phyloP scores from a whole-genome alignment of 805 yeast genomes.

The Candida wancherniae region DNA sequence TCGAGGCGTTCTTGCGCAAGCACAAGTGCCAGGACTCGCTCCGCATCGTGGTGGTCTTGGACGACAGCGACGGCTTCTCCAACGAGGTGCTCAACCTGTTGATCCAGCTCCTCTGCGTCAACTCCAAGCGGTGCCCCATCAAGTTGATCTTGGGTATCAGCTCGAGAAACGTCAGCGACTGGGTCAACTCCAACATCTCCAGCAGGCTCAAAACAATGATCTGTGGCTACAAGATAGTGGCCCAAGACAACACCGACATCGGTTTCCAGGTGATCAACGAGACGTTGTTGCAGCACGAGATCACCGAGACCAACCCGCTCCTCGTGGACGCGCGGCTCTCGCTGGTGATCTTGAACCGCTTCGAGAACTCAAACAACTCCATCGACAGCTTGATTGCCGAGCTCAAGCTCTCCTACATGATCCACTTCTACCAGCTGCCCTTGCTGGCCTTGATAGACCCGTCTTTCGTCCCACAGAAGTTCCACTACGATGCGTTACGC shows the following conservation, averaged over 20 bases:
- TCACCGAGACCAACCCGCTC: constrained; percentile 17
- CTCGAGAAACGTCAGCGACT: constrained; percentile 29
- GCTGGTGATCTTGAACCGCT: constrained; percentile 29
- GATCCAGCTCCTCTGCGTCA: constrained; percentile 26
- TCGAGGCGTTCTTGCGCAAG: constrained; percentile 10
- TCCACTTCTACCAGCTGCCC: constrained; percentile 37
- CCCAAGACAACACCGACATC: constrained; percentile 28
- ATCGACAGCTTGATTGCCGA: constrained; percentile 36
- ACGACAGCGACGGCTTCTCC: constrained; percentile 34
- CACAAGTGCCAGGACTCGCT: constrained; percentile 8
- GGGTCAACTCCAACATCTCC: constrained; percentile 33
- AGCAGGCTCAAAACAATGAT: constrained; percentile 26
- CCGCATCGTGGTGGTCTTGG: constrained; percentile 27
- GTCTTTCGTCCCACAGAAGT: constrained; percentile 5
- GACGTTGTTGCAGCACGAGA: constrained; percentile 26
- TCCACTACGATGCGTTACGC: constrained; percentile 24
- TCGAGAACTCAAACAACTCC: constrained; percentile 36
- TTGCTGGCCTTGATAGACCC: constrained; percentile 22
- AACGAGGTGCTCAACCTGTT: constrained; percentile 34
- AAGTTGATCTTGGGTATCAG: constrained; percentile 35
- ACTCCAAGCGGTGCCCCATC: constrained; percentile 24
- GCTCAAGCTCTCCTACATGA: constrained; percentile 35
- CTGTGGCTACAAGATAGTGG: constrained; percentile 28
- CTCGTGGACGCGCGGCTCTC: constrained; percentile 23
- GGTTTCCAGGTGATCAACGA: constrained; percentile 32